Conservation (phyloP, 495 filamentous ascomycete genomes). For the Tricharina praecox region DNA sequence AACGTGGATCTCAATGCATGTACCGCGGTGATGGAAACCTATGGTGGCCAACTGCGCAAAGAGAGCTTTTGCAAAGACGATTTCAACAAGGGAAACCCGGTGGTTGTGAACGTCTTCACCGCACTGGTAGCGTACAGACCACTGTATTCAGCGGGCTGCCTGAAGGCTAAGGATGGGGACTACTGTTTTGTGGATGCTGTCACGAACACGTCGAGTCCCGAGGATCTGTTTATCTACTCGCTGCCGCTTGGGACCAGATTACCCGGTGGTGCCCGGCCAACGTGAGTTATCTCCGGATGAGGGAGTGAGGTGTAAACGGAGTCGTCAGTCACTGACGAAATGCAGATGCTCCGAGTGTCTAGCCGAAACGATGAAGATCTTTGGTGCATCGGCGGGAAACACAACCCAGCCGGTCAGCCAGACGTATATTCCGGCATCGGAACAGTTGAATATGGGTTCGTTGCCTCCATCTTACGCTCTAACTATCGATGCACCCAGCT, state of each 20-base stretch:
- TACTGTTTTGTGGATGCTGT: constrained; percentile 72
- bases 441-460: constrained; percentile 50
- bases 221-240: constrained; percentile 64
- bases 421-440: constrained; percentile 47
- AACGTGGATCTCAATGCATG: constrained; percentile 13
- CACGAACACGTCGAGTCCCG: constrained; percentile 49
- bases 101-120: constrained; percentile 56
- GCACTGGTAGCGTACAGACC: constrained; percentile 56
- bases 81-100: constrained; percentile 43
- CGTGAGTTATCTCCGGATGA: constrained; percentile 20
- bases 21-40: constrained; percentile 17
- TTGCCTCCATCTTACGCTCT: too few species aligned
- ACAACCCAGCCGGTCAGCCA: constrained; percentile 38
- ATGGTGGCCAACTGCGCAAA: constrained; percentile 10
- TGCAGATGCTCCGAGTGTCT: constrained; percentile 49
- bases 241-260: constrained; percentile 61
- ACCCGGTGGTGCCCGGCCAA: constrained; percentile 43
- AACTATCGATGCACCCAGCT: too few species aligned
- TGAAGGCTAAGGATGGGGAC: constrained; percentile 43
- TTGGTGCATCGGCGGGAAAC: constrained; percentile 42
- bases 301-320: background rate
- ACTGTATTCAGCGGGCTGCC: constrained; percentile 63
- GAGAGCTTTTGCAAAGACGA: constrained; percentile 53
- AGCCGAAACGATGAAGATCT: constrained; percentile 52
- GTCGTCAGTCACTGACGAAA: constrained; percentile 1